Base-by-base conservation (phyloP, 116 monocot species). In the Trichopus zeylanicus region DNA sequence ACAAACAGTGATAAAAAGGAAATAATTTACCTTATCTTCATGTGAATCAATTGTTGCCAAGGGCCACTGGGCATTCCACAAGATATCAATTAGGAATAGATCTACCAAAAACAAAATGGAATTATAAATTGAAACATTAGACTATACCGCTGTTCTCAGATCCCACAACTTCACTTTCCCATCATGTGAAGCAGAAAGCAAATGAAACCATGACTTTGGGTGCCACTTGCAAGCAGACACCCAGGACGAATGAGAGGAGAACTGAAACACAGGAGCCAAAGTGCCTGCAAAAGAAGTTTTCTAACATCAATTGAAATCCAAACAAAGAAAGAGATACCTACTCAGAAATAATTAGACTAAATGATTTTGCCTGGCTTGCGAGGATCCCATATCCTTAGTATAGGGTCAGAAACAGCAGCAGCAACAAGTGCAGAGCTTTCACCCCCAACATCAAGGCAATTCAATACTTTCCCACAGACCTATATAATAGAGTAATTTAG, bases 121-220 rank as follows among this genome's bases (percentile, higher is more conserved):
- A 10, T 29, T 6, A 5, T 21, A 61, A 48, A 51, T 23, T 20
- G 48, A 58, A 26, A 53, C 48, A 53, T 24, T 31, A 49, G 37
- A 47, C 28, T 47, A 26, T 81, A 95, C 95, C 73, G 87, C 87
- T 24, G 95, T 95, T 76, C 95, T 90, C 34, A 87, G 62, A 77
- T 97, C 95, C 95, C 95, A 97, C 29, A 97, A 63, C 95, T 90
- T 97, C 49, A 90, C 91, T 46, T 87, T 90, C 69, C 91, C 90
- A 75, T 97, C 95, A 76, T 77, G 87, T 46, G 95, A 97, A 21
- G 91, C 68, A 34, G 95, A 97, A 67, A 97, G 56, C 66, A 97
- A 79, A 81, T 91, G 95, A 75, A 77, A 81, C 71, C 72, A 81
- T 24, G 91, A 97, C 31, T 55, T 79, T 26, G 74, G 38, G 62